Conservation (phyloP, 2,329 filamentous ascomycete species). For the Aureobasidium namibiae region DNA sequence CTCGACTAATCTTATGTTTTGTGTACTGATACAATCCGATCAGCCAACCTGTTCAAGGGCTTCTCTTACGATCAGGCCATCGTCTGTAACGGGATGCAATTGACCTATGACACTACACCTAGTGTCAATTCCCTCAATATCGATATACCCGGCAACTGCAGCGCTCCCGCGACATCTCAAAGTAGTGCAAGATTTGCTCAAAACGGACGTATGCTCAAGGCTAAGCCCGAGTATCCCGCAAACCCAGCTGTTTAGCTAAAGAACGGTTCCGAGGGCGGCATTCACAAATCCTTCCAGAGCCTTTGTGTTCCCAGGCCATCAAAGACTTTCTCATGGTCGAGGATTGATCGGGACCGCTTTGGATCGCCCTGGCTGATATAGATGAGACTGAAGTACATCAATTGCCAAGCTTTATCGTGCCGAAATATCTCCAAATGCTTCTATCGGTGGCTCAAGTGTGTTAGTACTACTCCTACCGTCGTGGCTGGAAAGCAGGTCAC, state of each 20-base stretch:
- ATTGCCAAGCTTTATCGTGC: no score
- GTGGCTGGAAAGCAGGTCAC: slow-evolving; percentile 26
- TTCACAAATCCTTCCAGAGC: no score
- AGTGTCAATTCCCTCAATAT: background rate
- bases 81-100: slow-evolving; percentile 5
- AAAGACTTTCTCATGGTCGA: no score
- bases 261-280: no score
- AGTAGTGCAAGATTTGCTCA: background rate
- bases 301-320: no score
- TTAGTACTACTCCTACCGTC: no score
- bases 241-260: no score
- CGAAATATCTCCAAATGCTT: no score
- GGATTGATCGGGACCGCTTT: background rate
- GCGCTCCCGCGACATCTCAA: background rate
- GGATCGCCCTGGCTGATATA: background rate
- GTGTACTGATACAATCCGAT: no score
- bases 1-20: no score
- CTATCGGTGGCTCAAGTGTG: no score
- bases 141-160: background rate
- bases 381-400: background rate
- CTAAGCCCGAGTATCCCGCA: background rate
- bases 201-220: background rate
- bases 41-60: background rate
- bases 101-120: background rate
- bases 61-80: slow-evolving; percentile 13